Evolutionary conservation across 2,329 filamentous ascomycete genomes (phyloP), one percentile per base, ranked within the genome.

Genomic region (Colletotrichum ledebouriae): DNA sequence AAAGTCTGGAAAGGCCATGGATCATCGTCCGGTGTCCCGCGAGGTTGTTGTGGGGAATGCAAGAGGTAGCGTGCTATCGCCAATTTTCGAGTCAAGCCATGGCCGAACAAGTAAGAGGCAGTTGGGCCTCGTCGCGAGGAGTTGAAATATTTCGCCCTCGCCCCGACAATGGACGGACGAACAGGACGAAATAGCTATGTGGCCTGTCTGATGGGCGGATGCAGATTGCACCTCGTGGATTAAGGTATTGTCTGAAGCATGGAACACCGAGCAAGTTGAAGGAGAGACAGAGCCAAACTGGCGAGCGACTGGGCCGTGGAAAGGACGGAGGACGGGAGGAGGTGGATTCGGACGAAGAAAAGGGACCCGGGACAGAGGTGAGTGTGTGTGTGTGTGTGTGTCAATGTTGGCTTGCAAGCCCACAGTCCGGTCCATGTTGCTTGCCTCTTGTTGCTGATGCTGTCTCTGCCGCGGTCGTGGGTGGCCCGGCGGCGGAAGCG

Each of bases 11-110:
- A 59, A 22, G 60, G 65, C 41, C 65, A 68, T 64, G 65, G 65
- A 68, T 68, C 65, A 68, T 65, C 60, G 53, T 58, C 39, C 53
- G 65, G 65, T 59, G 55, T 65, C 11, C 60, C 61, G 59, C 20
- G 53, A 59, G 29, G 29, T 46, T 65, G n/a, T 37, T 62, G 63
- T 55, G 63, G 59, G 42, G 46, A 55, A 46, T 20, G 34, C 17
- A 11, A 58, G 17, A 56, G 22, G 66, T 67, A 61, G 34, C 49
- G 62, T 67, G 42, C 57, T 69, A 61, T 67, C 66, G 52, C 55
- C 56, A 56, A 37, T 67, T 60, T 69, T 67, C 61, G 62, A 69
- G 66, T 67, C 61, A 69, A 69, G 61, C 66, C 62, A 61, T 65
- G 63, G 56, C 57, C 11, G 49, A 62, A 67, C 17, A 34, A 60